Conservation (phyloP, 2,329 filamentous ascomycete genomes). For the Ceratocystis harringtonii region DNA sequence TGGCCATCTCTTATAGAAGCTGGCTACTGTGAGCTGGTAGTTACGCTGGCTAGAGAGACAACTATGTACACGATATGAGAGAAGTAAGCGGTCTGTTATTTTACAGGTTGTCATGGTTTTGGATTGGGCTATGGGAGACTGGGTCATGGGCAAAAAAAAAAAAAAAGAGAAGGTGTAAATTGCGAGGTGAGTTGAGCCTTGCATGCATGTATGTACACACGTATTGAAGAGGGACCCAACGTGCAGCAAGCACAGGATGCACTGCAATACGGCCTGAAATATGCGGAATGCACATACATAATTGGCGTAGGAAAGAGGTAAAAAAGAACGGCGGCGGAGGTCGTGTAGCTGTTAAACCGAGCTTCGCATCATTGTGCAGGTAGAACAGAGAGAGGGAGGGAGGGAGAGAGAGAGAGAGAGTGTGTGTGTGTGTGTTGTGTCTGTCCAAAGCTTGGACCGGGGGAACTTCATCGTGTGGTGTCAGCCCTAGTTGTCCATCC, state of each 20-base stretch:
- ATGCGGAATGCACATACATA: constrained; percentile 1
- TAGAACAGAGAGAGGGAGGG: neutral
- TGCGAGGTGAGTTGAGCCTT: neutral
- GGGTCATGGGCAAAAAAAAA: neutral
- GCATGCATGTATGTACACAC: neutral
- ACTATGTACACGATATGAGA: neutral
- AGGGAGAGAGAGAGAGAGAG: no score
- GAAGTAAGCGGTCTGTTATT: neutral
- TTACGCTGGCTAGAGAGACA: neutral
- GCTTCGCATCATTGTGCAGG: neutral
- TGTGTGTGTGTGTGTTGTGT: no score
- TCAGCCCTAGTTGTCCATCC: no score
- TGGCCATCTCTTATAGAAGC: neutral
- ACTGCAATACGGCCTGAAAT: constrained; percentile 2
- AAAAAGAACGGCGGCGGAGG: neutral
- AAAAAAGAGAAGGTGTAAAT: neutral
- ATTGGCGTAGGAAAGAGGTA: neutral
- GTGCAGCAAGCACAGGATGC: neutral
- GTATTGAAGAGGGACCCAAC: neutral
- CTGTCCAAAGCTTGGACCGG: no score
- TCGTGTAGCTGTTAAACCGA: neutral
- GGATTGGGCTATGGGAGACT: no score
- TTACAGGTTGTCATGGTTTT: no score
- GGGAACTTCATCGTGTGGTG: no score
- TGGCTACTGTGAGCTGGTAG: neutral